These are phyloP conservation scores for Cucurbita maxima DNA, from an alignment of 306 rosid species.

Conservation along the genomic window DNA sequence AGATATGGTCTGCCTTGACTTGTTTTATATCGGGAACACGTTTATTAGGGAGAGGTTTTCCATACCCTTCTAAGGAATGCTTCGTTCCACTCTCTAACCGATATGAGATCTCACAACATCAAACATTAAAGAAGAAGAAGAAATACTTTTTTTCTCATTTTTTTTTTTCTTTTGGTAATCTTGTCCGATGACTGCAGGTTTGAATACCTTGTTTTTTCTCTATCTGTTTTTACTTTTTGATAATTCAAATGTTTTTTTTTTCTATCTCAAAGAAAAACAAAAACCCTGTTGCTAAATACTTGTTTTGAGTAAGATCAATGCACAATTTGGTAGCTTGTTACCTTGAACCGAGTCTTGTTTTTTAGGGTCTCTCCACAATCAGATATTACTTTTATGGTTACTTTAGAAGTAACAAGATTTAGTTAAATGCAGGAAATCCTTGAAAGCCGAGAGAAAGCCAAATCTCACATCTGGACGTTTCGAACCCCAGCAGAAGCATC, in stretches of 20 bases:
- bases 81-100: too few relatives aligned
- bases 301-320: too few relatives aligned
- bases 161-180: background rate
- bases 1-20: too few relatives aligned
- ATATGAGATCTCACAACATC: too few relatives aligned
- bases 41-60: too few relatives aligned
- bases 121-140: background rate
- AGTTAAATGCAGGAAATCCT: slow-evolving; percentile 53
- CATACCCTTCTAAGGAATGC: too few relatives aligned
- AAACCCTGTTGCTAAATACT: too few relatives aligned
- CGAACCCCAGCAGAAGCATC: slow-evolving; percentile 70
- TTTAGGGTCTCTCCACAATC: too few relatives aligned
- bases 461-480: slow-evolving; percentile 58
- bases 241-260: background rate
- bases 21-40: too few relatives aligned
- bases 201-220: background rate
- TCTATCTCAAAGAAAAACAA: background rate
- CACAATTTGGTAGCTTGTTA: too few relatives aligned
- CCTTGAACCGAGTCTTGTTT: too few relatives aligned
- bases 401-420: background rate
- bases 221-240: background rate
- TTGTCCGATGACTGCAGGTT: background rate
- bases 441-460: slow-evolving; percentile 44
- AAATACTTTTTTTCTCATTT: background rate
- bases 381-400: too few relatives aligned